Conservation (phyloP, 805 yeast genomes). For the Nakazawaea peltata region DNA sequence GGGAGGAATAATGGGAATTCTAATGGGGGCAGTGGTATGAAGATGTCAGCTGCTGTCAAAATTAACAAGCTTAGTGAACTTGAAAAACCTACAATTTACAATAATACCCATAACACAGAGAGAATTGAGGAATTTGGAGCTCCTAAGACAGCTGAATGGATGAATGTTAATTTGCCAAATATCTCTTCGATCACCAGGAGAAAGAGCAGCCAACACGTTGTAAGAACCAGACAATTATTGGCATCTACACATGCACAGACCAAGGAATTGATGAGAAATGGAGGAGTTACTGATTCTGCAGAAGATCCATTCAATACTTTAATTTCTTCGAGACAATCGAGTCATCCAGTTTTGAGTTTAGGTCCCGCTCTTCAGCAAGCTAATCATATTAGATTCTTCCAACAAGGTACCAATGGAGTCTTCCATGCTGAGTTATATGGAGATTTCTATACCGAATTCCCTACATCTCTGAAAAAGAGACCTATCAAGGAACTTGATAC, state of each 20-base stretch:
- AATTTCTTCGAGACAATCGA: too few species aligned
- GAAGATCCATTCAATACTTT: too few species aligned
- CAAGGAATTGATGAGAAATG: not conserved
- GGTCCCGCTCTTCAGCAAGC: too few species aligned
- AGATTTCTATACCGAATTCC: not conserved
- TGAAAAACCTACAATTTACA: conserved; percentile 1
- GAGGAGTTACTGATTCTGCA: too few species aligned
- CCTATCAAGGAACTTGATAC: not conserved
- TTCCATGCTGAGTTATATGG: too few species aligned
- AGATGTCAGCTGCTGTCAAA: too few species aligned
- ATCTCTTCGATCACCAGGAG: too few species aligned
- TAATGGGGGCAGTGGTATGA: too few species aligned
- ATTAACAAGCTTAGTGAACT: conserved; percentile 7
- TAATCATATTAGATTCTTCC: too few species aligned
- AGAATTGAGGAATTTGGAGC: too few species aligned
- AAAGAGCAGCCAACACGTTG: not conserved
- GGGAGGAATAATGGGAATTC: too few species aligned
- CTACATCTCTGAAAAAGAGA: conserved; percentile 4
- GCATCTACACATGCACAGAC: conserved; percentile 1
- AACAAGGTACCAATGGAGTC: not conserved
- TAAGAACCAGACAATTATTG: conserved; percentile 7
- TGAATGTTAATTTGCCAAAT: not conserved
- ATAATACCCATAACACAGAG: not conserved
- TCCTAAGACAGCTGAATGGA: not conserved
- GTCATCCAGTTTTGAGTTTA: too few species aligned